phyloP scores from a whole-genome alignment of 768 basidiomycete genomes.

The Exidia glandulosa region DNA sequence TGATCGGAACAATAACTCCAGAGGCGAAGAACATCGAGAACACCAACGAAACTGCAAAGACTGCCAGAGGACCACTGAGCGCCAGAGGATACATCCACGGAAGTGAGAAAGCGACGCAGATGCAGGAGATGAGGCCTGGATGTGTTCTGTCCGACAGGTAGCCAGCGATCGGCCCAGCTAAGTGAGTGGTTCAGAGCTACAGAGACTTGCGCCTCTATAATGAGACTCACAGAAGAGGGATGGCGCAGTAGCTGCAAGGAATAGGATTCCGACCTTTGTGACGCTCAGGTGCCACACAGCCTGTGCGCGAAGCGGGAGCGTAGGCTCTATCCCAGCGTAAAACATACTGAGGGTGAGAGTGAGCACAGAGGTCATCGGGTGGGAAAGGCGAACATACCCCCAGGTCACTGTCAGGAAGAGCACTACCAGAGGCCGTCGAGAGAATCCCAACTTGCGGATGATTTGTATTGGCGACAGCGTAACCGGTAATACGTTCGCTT shows the following conservation, averaged over 20 bases:
- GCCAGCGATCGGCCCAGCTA: conserved; percentile 35
- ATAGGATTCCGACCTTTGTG: conserved; percentile 51
- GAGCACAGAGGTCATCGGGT: background rate
- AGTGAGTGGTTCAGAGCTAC: conserved; percentile 32
- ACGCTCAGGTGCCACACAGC: conserved; percentile 37
- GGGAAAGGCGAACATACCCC: conserved; percentile 30
- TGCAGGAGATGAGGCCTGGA: conserved; percentile 39
- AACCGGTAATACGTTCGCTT: background rate
- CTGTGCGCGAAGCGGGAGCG: conserved; percentile 45
- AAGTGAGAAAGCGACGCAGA: conserved; percentile 37
- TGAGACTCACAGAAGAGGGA: conserved; percentile 46
- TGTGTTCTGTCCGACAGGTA: conserved; percentile 46
- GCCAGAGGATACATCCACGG: conserved; percentile 56
- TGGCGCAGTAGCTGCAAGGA: conserved; percentile 53
- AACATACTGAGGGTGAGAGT: conserved; percentile 26
- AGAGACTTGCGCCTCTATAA: background rate
- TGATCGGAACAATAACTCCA: conserved; percentile 49
- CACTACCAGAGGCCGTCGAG: conserved; percentile 38
- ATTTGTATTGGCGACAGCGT: conserved; percentile 30
- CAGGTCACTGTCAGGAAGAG: conserved; percentile 37
- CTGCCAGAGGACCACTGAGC: conserved; percentile 32
- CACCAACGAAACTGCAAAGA: conserved; percentile 40
- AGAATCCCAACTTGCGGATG: conserved; percentile 29
- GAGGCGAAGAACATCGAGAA: conserved; percentile 50
- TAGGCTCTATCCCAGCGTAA: conserved; percentile 41